phyloP scores from a whole-genome alignment of 441 rosid species.

The Erodium trifolium region DNA sequence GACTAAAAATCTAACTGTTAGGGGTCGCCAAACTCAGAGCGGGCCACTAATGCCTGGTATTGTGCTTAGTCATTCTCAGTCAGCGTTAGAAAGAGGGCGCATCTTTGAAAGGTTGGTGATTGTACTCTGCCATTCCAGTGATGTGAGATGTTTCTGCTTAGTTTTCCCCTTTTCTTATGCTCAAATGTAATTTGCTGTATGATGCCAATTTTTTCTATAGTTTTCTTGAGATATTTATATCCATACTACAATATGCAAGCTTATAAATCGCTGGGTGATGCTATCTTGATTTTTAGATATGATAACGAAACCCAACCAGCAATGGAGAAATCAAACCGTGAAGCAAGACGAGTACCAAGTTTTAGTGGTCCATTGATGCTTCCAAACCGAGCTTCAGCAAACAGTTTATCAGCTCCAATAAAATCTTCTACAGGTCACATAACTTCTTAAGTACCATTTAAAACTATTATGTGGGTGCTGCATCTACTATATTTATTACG shows the following conservation, averaged over 20 bases:
- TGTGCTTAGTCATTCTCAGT: conserved; percentile 37
- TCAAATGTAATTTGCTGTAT: background rate
- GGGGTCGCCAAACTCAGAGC: conserved; percentile 71
- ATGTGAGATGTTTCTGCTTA: background rate
- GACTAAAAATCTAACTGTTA: conserved; percentile 30
- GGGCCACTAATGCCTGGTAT: conserved; percentile 74
- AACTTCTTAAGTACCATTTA: conserved; percentile 10
- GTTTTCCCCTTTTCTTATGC: background rate
- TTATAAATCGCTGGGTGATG: conserved; percentile 7
- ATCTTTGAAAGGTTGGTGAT: conserved; percentile 53
- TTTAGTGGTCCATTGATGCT: conserved; percentile 96
- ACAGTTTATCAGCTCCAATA: conserved; percentile 96
- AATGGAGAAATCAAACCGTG: conserved; percentile 19
- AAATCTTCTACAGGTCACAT: conserved; percentile 84
- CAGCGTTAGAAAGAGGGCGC: conserved; percentile 51
- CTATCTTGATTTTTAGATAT: conserved; percentile 36
- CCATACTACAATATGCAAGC: background rate
- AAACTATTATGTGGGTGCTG: conserved; percentile 9
- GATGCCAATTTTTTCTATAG: no score
- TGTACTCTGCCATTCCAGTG: background rate
- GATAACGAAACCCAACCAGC: conserved; percentile 48
- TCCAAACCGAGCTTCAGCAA: conserved; percentile 92
- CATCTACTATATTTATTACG: conserved; percentile 11
- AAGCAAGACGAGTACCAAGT: conserved; percentile 67
- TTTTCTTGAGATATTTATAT: background rate